Conservation (phyloP, 495 filamentous ascomycete species). For the Penicillium canariense region DNA sequence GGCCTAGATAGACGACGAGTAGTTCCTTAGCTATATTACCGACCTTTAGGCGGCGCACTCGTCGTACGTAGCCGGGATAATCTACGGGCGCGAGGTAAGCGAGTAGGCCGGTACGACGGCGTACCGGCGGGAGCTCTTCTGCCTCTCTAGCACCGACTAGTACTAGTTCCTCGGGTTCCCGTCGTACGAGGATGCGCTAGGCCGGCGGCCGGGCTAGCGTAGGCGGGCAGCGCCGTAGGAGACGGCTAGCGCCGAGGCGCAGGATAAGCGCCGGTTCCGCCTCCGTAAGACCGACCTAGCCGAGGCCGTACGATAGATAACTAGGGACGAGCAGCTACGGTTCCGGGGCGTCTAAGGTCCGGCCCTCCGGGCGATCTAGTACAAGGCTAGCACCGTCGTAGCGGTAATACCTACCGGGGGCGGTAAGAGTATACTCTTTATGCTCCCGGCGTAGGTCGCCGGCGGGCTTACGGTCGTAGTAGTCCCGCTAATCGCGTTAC, state of each 20-base stretch:
- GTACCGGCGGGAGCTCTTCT: constrained; percentile 9
- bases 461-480: not conserved
- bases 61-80: constrained; percentile 14
- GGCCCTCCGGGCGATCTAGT: not conserved
- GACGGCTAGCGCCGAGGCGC: no score
- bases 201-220: not conserved
- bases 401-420: not conserved
- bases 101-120: constrained; percentile 13
- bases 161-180: not conserved
- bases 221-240: not conserved
- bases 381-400: not conserved
- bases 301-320: not conserved
- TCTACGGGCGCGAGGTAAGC: constrained; percentile 15
- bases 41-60: constrained; percentile 14
- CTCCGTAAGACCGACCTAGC: not conserved
- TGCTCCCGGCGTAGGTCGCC: not conserved
- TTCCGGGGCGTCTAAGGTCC: not conserved
- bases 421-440: not conserved
- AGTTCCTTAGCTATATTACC: constrained; percentile 6
- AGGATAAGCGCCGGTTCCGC: not conserved
- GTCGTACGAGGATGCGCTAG: not conserved
- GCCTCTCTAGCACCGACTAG: constrained; percentile 8
- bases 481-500: not conserved
- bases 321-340: not conserved
- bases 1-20: not conserved